A percentile compares a stretch with the other conserved stretches of the same genome.
Conservation (phyloP, 2,329 filamentous ascomycete genomes). For the Paracorniculantispora psalliotae region DNA sequence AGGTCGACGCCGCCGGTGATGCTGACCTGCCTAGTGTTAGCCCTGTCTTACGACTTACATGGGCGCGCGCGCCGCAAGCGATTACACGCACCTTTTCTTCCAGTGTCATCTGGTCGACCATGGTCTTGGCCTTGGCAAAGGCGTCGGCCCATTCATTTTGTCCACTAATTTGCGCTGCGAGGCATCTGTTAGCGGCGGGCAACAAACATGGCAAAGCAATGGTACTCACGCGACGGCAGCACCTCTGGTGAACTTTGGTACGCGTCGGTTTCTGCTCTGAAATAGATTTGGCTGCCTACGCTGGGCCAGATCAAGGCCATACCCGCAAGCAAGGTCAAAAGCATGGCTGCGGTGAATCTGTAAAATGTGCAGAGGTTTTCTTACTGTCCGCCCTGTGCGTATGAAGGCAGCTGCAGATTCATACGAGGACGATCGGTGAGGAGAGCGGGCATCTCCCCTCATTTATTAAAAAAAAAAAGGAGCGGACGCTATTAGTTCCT, state of each 20-base stretch:
- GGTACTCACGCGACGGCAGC: conserved; percentile 6
- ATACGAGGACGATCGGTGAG: background rate
- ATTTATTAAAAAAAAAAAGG: background rate
- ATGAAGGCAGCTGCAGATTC: background rate
- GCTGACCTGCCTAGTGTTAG: conserved; percentile 24
- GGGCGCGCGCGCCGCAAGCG: too few species aligned
- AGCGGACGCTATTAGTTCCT: background rate
- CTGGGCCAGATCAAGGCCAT: background rate
- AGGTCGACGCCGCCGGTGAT: conserved; percentile 47
- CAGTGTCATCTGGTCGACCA: conserved; percentile 59
- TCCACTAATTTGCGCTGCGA: conserved; percentile 27
- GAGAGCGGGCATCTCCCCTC: background rate
- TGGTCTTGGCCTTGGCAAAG: conserved; percentile 50
- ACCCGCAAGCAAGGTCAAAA: background rate
- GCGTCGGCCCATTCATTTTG: conserved; percentile 48
- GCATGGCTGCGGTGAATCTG: background rate
- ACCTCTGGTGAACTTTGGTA: conserved; percentile 7
- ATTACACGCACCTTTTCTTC: conserved; percentile 51
- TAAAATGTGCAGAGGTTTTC: background rate
- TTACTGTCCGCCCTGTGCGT: too few species aligned
- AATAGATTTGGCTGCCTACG: background rate
- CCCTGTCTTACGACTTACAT: background rate
- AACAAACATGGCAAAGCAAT: too few species aligned
- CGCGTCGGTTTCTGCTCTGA: background rate
- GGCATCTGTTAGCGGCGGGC: background rate